Percentiles rank a stretch among this genome's conserved stretches.
Evolutionary conservation across 441 rosid species (phyloP).

Genomic region (Eugenia klotzschiana): DNA sequence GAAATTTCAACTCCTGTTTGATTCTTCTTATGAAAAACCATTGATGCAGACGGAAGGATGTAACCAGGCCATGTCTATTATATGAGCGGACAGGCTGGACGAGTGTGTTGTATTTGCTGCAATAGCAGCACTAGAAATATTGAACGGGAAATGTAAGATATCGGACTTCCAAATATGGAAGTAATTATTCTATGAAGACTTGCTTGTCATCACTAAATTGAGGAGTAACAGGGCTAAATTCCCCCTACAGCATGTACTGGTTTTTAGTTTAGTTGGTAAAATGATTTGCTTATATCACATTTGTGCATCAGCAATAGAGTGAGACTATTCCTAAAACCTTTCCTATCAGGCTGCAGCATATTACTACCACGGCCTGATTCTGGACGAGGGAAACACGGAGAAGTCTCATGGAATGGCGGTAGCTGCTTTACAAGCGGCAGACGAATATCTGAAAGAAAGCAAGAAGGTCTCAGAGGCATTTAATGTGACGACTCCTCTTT

Average conservation of each 20-base stretch:
- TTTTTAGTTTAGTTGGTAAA: neutral
- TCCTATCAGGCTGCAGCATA: slow-evolving; percentile 23
- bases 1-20: neutral
- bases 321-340: neutral
- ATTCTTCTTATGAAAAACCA: neutral
- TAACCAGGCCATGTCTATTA: neutral
- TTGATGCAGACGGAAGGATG: neutral
- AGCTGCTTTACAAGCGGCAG: slow-evolving; percentile 21
- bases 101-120: neutral
- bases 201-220: neutral
- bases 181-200: neutral
- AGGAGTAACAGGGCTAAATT: neutral
- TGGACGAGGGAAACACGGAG: slow-evolving; percentile 21
- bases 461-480: slow-evolving; percentile 18
- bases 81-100: neutral
- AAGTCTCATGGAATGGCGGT: slow-evolving; percentile 13
- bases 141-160: neutral
- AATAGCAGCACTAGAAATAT: neutral
- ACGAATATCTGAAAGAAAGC: slow-evolving; percentile 19
- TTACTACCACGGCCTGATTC: slow-evolving; percentile 23
- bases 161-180: neutral
- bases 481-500: slow-evolving; percentile 12
- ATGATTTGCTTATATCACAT: neutral
- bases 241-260: neutral
- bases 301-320: neutral